Base-by-base conservation (phyloP, 129 eudicot species). In the Apium graveolens region DNA sequence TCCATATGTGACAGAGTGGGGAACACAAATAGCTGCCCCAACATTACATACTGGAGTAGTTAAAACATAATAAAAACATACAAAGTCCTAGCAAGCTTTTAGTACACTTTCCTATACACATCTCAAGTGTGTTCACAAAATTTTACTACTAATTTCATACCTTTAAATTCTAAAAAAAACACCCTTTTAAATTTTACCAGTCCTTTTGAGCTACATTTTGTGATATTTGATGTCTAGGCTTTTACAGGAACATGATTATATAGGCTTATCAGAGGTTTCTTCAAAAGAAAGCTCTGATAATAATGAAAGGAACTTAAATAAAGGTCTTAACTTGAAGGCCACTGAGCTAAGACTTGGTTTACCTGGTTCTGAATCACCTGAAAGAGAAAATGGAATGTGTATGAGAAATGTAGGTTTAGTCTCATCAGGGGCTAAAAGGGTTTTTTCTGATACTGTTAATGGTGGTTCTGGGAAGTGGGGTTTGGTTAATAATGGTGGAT, bases 291-390 rank as follows among this genome's bases (percentile, higher is more conserved):
- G 44, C 81, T 79, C 79, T 85, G 88, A 81, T 37, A 87, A 73
- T 68, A 89, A 78, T 73, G 66, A n/a, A 70, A 70, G 18, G 48
- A 70, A 3, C 17, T 6, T 72, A 42, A 77, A 78, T 51, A 80
- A 51, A 49, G 86, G 75, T 81, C 78, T 92, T 69, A 92, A 88
- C 86, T 80, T 90, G 39, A 87, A 90, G 79, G 97, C 92, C 24
- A 90, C 97, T 62, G 97, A 92, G 83, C 75, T 93, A 39, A 87
- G 98, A 57, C 88, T 93, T 9, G 97, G 98, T 11, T 82, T 93
- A 75, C 98, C 98, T 37, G 98, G 98, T 7, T 86, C 95, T 26
- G 88, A 93, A 83, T 88, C 89, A 53, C 96, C 92, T 5, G 90
- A 88, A 45, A 82, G 89, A 66, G 88, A 82, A 37, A 32, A 34